Base-by-base conservation (phyloP, 768 basidiomycete species). In the Suillus weaverae region DNA sequence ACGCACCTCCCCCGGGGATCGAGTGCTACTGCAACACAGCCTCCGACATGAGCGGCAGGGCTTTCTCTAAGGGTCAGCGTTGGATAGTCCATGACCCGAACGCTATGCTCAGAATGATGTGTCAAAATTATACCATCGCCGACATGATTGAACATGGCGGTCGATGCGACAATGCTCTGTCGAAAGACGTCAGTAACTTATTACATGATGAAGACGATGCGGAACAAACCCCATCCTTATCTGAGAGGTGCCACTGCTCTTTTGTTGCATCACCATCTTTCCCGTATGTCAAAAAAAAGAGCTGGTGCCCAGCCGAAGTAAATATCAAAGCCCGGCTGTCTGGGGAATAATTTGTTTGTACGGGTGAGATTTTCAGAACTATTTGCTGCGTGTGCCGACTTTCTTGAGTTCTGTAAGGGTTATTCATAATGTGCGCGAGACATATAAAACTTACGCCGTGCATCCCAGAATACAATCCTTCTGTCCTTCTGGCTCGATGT, bases 391-490 rank as follows among this genome's bases (percentile, higher is more conserved):
- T 80, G 67, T 85, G 80, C 61, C 90, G 86, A 73, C 85, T 90
- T 84, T 92, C 91, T 92, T 74, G 48, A 64, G 61, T 41, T 35
- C 32, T 6, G 18, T 41, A 35, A 55, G 60, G 26, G 48, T 75
- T 59, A 70, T 67, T 22, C 22, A 55, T 11, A 39, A 38, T 20
- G 33, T 13, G 36, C 33, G 44, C 7, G 18, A 41, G 9, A 20
- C 32, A 51, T 10, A 50, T 4, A 2, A 26, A 59, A 77, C 86
- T 67, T 77, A 94, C 92, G 91, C 74, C 92, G 81, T 20, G 90
- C 89, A 73, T 94, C 92, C 91, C 92, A 94, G 70, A 92, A 93
- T 2, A 89, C 88, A 33, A 94, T 83, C 32, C 85, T 81, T 67
- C 87, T 81, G 68, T 94, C 92, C 70, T 85, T 89, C 71, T 88